Conservation (phyloP, 345 rosid species). For the Bruguiera parviflora region DNA sequence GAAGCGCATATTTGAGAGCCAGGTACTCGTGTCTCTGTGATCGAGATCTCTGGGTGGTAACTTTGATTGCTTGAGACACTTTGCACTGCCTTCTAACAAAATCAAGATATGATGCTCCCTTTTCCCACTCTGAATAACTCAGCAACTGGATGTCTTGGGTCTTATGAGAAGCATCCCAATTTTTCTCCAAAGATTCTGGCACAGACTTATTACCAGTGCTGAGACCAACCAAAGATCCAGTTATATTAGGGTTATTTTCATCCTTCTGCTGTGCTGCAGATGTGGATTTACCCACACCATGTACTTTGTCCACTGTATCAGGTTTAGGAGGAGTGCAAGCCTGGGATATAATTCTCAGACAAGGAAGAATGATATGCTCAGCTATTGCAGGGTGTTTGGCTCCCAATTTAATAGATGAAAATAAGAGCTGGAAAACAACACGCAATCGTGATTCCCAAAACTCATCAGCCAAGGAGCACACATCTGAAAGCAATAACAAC, state of each 20-base stretch:
- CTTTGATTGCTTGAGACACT: conserved; percentile 71
- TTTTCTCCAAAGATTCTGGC: conserved; percentile 56
- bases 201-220: conserved; percentile 35
- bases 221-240: conserved; percentile 43
- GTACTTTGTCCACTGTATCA: conserved; percentile 78
- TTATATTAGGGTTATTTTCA: conserved; percentile 43
- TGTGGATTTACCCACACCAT: conserved; percentile 46
- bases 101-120: conserved; percentile 94
- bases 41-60: conserved; percentile 63
- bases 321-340: conserved; percentile 99
- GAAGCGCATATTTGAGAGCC: conserved; percentile 83
- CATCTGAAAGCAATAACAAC: conserved; percentile 88
- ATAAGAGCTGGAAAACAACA: conserved; percentile 84
- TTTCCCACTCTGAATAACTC: conserved; percentile 96
- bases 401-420: conserved; percentile 92
- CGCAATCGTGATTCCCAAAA: conserved; percentile 97
- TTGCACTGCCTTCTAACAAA: conserved; percentile 98
- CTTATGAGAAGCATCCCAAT: conserved; percentile 60
- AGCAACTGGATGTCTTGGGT: conserved; percentile 74
- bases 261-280: conserved; percentile 52
- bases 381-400: conserved; percentile 99
- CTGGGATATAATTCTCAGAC: conserved; percentile 86
- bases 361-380: conserved; percentile 95
- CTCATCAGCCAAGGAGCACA: conserved; percentile 93
- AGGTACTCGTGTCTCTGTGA: conserved; percentile 73